Evolutionary conservation across 768 basidiomycete species (phyloP).

Genomic region (Amanita polypyramis): DNA sequence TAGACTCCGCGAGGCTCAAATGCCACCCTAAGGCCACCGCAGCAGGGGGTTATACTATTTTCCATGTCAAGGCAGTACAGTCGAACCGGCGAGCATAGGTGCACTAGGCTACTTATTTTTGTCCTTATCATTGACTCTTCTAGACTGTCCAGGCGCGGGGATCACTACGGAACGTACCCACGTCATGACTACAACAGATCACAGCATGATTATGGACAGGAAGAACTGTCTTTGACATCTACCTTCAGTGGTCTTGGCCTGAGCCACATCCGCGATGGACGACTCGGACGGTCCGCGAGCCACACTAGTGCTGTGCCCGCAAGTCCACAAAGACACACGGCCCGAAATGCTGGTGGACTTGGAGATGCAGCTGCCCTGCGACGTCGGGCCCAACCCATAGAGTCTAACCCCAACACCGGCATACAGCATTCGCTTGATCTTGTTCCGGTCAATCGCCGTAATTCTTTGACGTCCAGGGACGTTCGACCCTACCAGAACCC

Average conservation of each 20-base stretch:
- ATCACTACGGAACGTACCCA: background rate
- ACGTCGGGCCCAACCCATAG: background rate
- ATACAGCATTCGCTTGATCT: background rate
- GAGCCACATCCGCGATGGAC: background rate
- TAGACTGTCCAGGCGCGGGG: background rate
- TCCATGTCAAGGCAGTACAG: background rate
- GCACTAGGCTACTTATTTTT: background rate
- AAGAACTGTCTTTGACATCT: background rate
- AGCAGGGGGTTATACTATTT: background rate
- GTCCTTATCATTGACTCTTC: background rate
- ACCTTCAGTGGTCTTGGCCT: background rate
- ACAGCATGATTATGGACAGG: background rate
- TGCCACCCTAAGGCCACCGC: conserved; percentile 2
- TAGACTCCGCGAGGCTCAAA: background rate
- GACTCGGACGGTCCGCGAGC: background rate
- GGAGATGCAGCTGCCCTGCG: background rate
- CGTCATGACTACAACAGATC: background rate
- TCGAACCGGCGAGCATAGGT: background rate
- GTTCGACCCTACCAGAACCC: background rate
- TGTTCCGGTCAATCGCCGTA: background rate
- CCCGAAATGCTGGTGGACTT: too few species aligned
- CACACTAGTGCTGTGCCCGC: background rate
- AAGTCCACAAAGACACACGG: background rate
- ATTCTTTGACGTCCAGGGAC: background rate
- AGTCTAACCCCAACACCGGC: background rate